Evolutionary conservation across 192 early-diverging fungal species (phyloP), one percentile per base, ranked within the genome.

Genomic region (Dispira parvispora): DNA sequence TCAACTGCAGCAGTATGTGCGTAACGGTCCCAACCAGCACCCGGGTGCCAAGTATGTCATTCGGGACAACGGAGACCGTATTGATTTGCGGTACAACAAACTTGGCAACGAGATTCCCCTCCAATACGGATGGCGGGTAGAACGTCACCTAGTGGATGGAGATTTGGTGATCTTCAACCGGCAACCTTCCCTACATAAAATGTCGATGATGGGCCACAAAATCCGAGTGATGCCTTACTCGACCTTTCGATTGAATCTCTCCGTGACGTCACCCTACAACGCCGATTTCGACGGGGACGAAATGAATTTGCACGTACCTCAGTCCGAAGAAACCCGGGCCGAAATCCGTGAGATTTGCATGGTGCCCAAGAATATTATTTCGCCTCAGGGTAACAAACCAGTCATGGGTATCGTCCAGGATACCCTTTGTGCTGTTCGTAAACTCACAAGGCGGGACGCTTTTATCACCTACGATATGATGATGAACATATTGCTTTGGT

Each of bases 401-500:
- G 90, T 94, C 67, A 99, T 99, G 96, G 96, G 96, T 68, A 99
- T 99, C 74, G 96, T 99, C 42, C 96, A 99, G 75, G 96, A 99
- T 68, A 95, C 93, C 9, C 83, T 99, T 44, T 94, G 89, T 71
- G 96, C 89, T 47, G 84, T 96, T 65, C 83, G 91, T 67, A 94
- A 89, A 76, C 96, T 99, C 63, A 97, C 94, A 14, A 82, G 83
- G 69, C 85, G 96, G 49, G 94, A 99, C 78, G 89, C 80, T 38
- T 89, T 99, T 71, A 52, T 97, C 65, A 72, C 76, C 27, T 75
- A 80, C 54, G 92, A 96, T 70, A 75, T 94, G 65, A 87, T 99
- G 47, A 99, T 97, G 94, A 83, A 90, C 72, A 79, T 99, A 63
- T 78, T 96, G 58, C 84, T 96, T 87, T 94, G 89, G 88, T 85